These are phyloP conservation scores for Triticum dicoccoides DNA, from an alignment of 176 grass and related monocot genomes.

Conservation along the genomic window DNA sequence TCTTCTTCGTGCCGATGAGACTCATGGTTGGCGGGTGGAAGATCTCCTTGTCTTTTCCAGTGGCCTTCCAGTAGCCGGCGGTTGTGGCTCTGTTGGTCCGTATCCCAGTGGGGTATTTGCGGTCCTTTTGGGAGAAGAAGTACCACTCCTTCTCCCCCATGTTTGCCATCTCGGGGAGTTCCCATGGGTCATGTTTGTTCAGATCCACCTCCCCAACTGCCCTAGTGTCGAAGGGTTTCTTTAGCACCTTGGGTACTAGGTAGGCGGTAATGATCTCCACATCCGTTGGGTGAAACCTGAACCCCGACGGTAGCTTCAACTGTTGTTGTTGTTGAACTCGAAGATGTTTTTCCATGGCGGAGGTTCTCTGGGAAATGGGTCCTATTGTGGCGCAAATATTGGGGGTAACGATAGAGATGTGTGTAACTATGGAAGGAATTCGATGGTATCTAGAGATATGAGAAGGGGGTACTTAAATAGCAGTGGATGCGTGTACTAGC, in stretches of 20 bases:
- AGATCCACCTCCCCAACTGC: slow-evolving; percentile 52
- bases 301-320: slow-evolving; percentile 44
- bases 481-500: not conserved
- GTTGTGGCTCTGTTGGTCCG: slow-evolving; percentile 47
- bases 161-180: slow-evolving; percentile 47
- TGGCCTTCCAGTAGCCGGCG: slow-evolving; percentile 56
- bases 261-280: slow-evolving; percentile 67
- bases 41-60: slow-evolving; percentile 57
- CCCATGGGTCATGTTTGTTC: slow-evolving; percentile 72
- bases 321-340: not conserved
- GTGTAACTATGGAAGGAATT: not conserved
- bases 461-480: not conserved
- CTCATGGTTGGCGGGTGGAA: not conserved
- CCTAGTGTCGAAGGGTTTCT: slow-evolving; percentile 20
- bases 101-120: slow-evolving; percentile 51
- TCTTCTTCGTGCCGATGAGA: slow-evolving; percentile 65
- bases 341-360: slow-evolving; percentile 30
- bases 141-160: slow-evolving; percentile 62
- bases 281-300: slow-evolving; percentile 57
- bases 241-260: slow-evolving; percentile 44
- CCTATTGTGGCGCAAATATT: not conserved
- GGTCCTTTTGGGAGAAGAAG: slow-evolving; percentile 50
- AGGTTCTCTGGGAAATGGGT: not conserved
- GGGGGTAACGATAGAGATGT: not conserved
- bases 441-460: not conserved